Evolutionary conservation across 352 stramenopile genomes (phyloP).

Genomic region (Phytophthora lateralis): DNA sequence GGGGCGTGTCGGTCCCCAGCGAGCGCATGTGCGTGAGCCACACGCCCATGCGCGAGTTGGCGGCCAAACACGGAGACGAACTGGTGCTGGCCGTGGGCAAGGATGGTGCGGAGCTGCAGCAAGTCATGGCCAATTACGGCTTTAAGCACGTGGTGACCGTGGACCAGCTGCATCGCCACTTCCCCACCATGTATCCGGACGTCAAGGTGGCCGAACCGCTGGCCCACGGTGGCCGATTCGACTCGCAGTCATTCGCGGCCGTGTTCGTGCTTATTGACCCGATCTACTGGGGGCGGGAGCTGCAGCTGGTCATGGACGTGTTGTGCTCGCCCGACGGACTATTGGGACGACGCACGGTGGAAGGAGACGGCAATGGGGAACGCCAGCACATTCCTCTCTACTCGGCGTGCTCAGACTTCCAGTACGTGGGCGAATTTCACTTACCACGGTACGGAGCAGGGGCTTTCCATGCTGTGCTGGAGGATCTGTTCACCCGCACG

Average conservation of each 20-base stretch:
- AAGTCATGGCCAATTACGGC: slow-evolving; percentile 78
- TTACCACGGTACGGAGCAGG: slow-evolving; percentile 80
- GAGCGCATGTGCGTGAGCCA: slow-evolving; percentile 78
- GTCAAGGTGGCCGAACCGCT: slow-evolving; percentile 55
- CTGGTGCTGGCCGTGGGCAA: slow-evolving; percentile 84
- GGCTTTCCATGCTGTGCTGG: slow-evolving; percentile 79
- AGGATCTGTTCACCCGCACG: slow-evolving; percentile 81
- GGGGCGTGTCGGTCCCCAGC: slow-evolving; percentile 46
- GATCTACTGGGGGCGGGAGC: slow-evolving; percentile 78
- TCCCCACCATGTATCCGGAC: slow-evolving; percentile 84
- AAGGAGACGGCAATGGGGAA: slow-evolving; percentile 33
- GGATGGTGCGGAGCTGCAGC: slow-evolving; percentile 63
- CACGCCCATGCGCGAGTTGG: slow-evolving; percentile 81
- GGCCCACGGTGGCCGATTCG: slow-evolving; percentile 54
- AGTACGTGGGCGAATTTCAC: slow-evolving; percentile 89
- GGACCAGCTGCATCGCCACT: slow-evolving; percentile 75
- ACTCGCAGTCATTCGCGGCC: slow-evolving; percentile 56
- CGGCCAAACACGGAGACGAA: slow-evolving; percentile 66
- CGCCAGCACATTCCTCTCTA: slow-evolving; percentile 80
- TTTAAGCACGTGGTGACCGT: slow-evolving; percentile 87
- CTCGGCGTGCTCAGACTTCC: slow-evolving; percentile 88
- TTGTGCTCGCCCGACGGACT: slow-evolving; percentile 62
- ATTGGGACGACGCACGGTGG: slow-evolving; percentile 43
- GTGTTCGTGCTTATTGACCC: slow-evolving; percentile 83
- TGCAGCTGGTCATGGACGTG: slow-evolving; percentile 81